phyloP scores from a whole-genome alignment of 352 stramenopile genomes.

The Pythium vanterpoolii region DNA sequence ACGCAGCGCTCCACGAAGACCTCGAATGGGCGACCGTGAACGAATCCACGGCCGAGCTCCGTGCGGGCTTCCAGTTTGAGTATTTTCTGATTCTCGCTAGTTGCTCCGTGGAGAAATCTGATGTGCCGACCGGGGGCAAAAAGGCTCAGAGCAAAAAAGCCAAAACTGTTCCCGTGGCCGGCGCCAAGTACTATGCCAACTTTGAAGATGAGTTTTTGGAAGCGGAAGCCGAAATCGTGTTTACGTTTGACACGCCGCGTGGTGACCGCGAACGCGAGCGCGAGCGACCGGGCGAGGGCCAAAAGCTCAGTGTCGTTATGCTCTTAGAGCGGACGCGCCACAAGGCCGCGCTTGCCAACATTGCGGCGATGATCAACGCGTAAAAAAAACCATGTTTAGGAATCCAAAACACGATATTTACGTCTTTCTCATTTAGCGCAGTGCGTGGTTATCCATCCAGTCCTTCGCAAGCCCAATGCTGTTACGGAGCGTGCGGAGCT shows the following conservation, averaged over 20 bases:
- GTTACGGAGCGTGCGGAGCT: conserved; percentile 44
- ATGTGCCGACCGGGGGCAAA: conserved; percentile 10
- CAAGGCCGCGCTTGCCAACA: conserved; percentile 73
- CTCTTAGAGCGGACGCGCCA: conserved; percentile 75
- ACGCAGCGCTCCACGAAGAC: conserved; percentile 79
- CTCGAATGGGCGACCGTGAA: conserved; percentile 85
- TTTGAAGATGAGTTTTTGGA: conserved; percentile 88
- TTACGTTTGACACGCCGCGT: conserved; percentile 69
- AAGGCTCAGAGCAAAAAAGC: conserved; percentile 69
- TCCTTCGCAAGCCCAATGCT: conserved; percentile 65
- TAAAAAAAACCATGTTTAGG: no score
- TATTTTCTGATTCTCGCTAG: conserved; percentile 79
- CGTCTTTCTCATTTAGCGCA: neutral
- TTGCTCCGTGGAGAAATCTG: conserved; percentile 55
- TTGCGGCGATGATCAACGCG: conserved; percentile 80
- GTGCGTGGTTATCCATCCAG: conserved; percentile 47
- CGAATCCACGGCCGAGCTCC: conserved; percentile 56
- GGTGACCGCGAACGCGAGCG: conserved; percentile 59
- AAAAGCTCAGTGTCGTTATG: conserved; percentile 74
- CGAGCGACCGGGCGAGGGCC: conserved; percentile 38
- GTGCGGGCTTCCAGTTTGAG: conserved; percentile 71
- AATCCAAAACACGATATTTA: neutral
- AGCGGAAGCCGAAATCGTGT: conserved; percentile 60
- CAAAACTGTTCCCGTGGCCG: conserved; percentile 68
- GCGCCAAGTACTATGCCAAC: conserved; percentile 76